Percentiles rank a stretch among this genome's conserved stretches.
Evolutionary conservation across 495 filamentous ascomycete genomes (phyloP).

Genomic region (Aspergillus affinis): DNA sequence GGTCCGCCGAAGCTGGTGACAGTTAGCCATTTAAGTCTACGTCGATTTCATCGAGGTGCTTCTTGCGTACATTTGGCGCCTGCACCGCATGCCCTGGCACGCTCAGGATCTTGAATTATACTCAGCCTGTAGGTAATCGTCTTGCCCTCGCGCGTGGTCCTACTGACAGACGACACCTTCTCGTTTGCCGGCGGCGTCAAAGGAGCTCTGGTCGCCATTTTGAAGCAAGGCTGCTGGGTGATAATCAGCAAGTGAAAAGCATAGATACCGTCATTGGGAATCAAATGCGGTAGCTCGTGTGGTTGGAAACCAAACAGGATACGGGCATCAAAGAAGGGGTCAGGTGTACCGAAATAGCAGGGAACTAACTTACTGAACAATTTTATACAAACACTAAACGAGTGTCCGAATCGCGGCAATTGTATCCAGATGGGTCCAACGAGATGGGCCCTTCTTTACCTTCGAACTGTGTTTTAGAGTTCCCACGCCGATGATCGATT

Average conservation of each 20-base stretch:
- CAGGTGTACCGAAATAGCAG: neutral
- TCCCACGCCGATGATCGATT: neutral
- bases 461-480: neutral
- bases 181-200: conserved; percentile 52
- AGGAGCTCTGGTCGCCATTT: conserved; percentile 36
- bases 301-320: no score
- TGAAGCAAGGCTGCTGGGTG: conserved; percentile 7
- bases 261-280: neutral
- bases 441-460: neutral
- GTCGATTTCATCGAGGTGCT: neutral
- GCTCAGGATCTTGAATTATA: conserved; percentile 92
- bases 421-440: neutral
- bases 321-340: no score
- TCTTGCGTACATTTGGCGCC: conserved; percentile 82
- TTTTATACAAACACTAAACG: neutral
- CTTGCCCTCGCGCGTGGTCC: conserved; percentile 76
- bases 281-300: neutral
- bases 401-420: neutral
- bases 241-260: neutral
- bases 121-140: conserved; percentile 77
- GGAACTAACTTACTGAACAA: neutral
- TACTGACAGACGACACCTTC: conserved; percentile 55
- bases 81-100: conserved; percentile 93
- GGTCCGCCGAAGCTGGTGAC: conserved; percentile 80
- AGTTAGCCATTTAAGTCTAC: conserved; percentile 5